A percentile compares a stretch with the other conserved stretches of the same genome.
Conservation (phyloP, 306 rosid species). For the Castanea sativa region DNA sequence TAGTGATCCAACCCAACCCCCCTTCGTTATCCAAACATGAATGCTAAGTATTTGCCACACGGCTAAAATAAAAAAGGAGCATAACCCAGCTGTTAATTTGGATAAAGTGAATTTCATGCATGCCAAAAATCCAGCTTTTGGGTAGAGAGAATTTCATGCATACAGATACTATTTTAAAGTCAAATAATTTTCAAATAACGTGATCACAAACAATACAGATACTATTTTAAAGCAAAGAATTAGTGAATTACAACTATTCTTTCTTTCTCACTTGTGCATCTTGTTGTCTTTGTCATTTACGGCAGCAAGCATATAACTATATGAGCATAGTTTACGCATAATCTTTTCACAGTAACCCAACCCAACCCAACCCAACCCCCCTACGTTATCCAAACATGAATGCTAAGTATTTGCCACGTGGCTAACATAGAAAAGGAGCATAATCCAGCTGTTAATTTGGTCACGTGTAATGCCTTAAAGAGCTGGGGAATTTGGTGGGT, state of each 20-base stretch:
- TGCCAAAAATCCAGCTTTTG: no score
- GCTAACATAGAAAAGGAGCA: neutral
- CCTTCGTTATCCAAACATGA: neutral
- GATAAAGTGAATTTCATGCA: no score
- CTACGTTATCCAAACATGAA: neutral
- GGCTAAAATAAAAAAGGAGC: neutral
- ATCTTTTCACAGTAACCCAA: no score
- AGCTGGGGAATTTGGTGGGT: neutral
- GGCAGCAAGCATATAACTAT: no score
- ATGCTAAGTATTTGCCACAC: neutral
- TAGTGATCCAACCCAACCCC: no score
- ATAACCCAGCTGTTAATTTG: constrained; percentile 14
- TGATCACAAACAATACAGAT: no score
- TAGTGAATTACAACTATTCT: neutral
- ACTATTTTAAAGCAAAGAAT: neutral
- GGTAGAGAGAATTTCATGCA: no score
- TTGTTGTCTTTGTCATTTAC: neutral
- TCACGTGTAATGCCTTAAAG: neutral
- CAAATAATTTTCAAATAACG: no score
- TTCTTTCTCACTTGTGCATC: neutral
- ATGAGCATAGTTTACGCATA: neutral
- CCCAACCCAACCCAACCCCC: no score
- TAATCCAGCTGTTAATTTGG: constrained; percentile 15
- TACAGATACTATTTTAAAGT: no score
- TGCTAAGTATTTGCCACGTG: constrained; percentile 2